A percentile compares a stretch with the other conserved stretches of the same genome.
Conservation (phyloP, 2,329 filamentous ascomycete species). For the Trichoderma koningii region DNA sequence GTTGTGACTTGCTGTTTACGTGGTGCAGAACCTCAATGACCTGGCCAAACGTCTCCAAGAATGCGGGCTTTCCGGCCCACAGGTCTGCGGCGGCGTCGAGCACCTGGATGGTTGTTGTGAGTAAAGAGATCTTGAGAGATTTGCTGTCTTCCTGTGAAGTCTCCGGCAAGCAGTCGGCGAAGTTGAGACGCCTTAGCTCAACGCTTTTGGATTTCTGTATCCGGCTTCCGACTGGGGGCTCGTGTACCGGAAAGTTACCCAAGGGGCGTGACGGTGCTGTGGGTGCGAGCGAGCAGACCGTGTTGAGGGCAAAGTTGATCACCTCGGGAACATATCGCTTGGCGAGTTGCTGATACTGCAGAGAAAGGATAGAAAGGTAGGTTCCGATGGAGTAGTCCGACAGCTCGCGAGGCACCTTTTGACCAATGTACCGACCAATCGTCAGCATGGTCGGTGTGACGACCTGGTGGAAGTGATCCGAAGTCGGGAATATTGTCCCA, state of each 20-base stretch:
- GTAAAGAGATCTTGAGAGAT: slow-evolving; percentile 57
- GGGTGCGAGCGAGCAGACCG: slow-evolving; percentile 68
- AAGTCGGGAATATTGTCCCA: slow-evolving; percentile 85
- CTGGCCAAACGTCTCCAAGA: slow-evolving; percentile 76
- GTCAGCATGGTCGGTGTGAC: slow-evolving; percentile 85
- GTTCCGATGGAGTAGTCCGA: slow-evolving; percentile 71
- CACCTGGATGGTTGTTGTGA: slow-evolving; percentile 65
- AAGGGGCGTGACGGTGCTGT: slow-evolving; percentile 48
- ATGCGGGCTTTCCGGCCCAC: slow-evolving; percentile 74
- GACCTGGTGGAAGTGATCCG: slow-evolving; percentile 95
- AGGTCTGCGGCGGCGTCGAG: slow-evolving; percentile 68
- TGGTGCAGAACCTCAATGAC: slow-evolving; percentile 60
- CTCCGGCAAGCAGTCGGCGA: slow-evolving; percentile 57
- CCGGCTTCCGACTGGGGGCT: slow-evolving; percentile 54
- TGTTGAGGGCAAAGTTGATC: slow-evolving; percentile 77
- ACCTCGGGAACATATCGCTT: slow-evolving; percentile 90
- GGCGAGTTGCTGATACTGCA: slow-evolving; percentile 81
- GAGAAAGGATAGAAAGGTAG: slow-evolving; percentile 74
- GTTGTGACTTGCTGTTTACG: slow-evolving; percentile 57
- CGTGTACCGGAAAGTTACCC: slow-evolving; percentile 64
- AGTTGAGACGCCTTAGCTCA: slow-evolving; percentile 55
- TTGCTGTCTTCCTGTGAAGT: slow-evolving; percentile 41
- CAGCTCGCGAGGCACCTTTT: slow-evolving; percentile 67
- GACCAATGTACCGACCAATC: slow-evolving; percentile 80
- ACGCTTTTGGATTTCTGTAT: slow-evolving; percentile 48